Percentiles rank a stretch among this genome's conserved stretches.
These are phyloP conservation scores for Urostyla sp. DNA, from an alignment of 73 alveolate genomes.

Conservation along the genomic window DNA sequence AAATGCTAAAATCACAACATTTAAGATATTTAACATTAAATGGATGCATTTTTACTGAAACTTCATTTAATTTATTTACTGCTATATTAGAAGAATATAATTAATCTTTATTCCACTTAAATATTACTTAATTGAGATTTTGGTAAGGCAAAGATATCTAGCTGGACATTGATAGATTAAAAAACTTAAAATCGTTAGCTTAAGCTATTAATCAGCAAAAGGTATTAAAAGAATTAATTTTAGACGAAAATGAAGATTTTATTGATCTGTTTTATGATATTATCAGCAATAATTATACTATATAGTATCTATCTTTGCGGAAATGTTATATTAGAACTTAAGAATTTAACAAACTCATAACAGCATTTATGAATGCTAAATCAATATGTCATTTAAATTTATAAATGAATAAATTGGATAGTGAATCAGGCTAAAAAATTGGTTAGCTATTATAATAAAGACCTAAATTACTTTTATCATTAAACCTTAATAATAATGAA, in stretches of 20 bases:
- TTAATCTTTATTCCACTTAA: neutral
- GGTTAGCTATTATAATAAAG: neutral
- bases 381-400: neutral
- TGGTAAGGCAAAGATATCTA: neutral
- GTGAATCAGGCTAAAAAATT: neutral
- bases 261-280: neutral
- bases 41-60: neutral
- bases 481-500: neutral
- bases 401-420: neutral
- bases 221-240: neutral
- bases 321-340: neutral
- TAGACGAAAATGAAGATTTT: neutral
- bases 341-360: neutral
- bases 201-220: neutral
- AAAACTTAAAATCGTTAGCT: neutral
- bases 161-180: neutral
- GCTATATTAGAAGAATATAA: neutral
- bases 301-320: neutral
- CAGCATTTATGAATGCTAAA: neutral
- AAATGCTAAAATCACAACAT: neutral
- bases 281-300: neutral
- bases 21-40: neutral
- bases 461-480: neutral
- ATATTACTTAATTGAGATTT: neutral
- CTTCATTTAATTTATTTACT: neutral